phyloP scores from a whole-genome alignment of 83 land plant species.

The Picea abies region DNA sequence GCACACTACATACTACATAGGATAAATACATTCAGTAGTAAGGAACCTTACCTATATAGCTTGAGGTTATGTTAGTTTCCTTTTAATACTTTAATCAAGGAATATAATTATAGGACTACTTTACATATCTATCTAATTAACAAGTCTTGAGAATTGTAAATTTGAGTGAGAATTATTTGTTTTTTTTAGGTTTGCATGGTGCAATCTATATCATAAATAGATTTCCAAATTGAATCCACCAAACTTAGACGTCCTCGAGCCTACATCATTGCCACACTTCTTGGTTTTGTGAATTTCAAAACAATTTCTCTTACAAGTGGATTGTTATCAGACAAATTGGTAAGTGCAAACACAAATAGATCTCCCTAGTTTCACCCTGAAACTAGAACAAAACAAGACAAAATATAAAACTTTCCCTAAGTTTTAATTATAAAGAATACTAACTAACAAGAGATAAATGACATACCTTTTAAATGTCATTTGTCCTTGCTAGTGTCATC shows the following conservation, averaged over 20 bases:
- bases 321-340: no score
- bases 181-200: constrained; percentile 80
- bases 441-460: no score
- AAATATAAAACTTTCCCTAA: no score
- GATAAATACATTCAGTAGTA: not conserved
- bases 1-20: not conserved
- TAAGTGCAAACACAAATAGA: no score
- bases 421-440: no score
- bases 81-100: not conserved
- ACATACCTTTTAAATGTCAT: no score
- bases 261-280: constrained; percentile 60
- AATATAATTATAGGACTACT: not conserved
- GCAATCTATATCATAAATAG: constrained; percentile 93
- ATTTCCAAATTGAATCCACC: constrained; percentile 78
- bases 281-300: constrained; percentile 84
- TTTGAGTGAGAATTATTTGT: not conserved
- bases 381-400: no score
- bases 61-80: not conserved
- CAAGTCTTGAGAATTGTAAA: not conserved
- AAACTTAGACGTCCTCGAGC: constrained; percentile 80
- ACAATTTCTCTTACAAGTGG: constrained; percentile 93
- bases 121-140: not conserved
- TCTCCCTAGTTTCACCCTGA: no score
- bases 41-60: not conserved
- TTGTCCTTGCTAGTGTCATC: no score